Evolutionary conservation across 2,329 filamentous ascomycete species (phyloP), one percentile per base, ranked within the genome.

Genomic region (Fusarium sp.): DNA sequence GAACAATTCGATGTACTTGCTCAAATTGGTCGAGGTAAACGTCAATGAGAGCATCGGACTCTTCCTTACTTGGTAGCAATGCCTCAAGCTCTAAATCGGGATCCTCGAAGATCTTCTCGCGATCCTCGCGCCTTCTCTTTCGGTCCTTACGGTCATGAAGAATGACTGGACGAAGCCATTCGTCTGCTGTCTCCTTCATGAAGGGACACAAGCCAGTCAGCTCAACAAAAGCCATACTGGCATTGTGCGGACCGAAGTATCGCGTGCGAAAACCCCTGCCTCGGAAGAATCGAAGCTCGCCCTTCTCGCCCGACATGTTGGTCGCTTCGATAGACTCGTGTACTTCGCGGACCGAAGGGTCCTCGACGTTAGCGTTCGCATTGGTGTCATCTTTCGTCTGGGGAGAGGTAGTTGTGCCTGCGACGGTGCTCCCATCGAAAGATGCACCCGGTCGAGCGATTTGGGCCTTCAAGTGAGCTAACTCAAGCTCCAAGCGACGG

Each of bases 131-230:
- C 47, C 85, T 81, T 70, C 84, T 83, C 72, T 81, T 81, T 50
- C 86, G 83, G 70, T 89, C 86, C 77, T 89, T 88, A 67, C 81
- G 80, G 41, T 83, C 80, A 66, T 86, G 84, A 28, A 87, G 81
- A 37, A 86, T 85, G 44, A 88, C 83, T 9, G 87, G 86, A 52
- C 84, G 82, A 56, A 89, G 81, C 85, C 86, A 88, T 74, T 88
- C 85, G 54, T 88, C 85, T 11, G 86, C 86, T 1, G 86, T 88
- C 77, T 89, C 86, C 67, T 84, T 85, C 87, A 89, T 89, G 61
- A 89, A 89, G 15, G 85, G 84, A 45, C 83, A 85, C 45, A 89
- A 80, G 4, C 87, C 86, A 4, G 84, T 84, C 70, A 86, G 79
- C 79, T 88, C 86, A 50, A 84, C 83, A 72, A 89, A 86, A 12